These are phyloP conservation scores for Psilocybe cubensis DNA, from an alignment of 768 basidiomycete genomes.

Conservation along the genomic window DNA sequence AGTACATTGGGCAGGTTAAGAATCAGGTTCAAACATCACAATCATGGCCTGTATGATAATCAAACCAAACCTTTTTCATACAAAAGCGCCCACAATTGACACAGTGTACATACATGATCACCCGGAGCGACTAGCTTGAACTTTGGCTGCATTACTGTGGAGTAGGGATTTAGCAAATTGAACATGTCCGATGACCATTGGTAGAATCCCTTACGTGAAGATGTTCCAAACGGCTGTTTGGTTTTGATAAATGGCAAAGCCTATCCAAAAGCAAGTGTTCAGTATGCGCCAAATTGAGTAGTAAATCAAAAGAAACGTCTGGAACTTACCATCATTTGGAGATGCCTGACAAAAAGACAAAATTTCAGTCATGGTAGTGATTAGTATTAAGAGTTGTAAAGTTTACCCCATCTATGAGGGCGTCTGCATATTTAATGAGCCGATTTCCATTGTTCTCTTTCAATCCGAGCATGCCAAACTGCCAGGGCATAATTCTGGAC, in stretches of 20 bases:
- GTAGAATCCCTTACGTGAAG: slow-evolving; percentile 42
- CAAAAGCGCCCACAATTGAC: too few relatives aligned
- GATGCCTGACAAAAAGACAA: slow-evolving; percentile 51
- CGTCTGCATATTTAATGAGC: slow-evolving; percentile 58
- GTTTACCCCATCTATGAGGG: slow-evolving; percentile 50
- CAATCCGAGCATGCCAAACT: slow-evolving; percentile 53
- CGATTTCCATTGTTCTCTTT: slow-evolving; percentile 56
- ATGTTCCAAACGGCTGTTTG: slow-evolving; percentile 54
- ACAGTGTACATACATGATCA: too few relatives aligned
- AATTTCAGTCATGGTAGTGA: too few relatives aligned
- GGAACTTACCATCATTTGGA: slow-evolving; percentile 59
- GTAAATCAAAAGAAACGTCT: too few relatives aligned
- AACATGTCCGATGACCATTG: background rate
- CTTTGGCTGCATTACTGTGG: slow-evolving; percentile 34
- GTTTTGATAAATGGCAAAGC: slow-evolving; percentile 54
- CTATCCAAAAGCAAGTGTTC: slow-evolving; percentile 25
- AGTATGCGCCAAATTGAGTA: background rate
- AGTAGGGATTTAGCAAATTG: slow-evolving; percentile 5
- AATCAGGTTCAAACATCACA: too few relatives aligned
- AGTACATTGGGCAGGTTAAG: too few relatives aligned
- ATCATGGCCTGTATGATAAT: too few relatives aligned
- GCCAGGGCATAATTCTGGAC: slow-evolving; percentile 59
- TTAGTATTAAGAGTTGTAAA: too few relatives aligned
- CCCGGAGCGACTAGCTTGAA: slow-evolving; percentile 34
- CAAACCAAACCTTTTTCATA: too few relatives aligned